Conservation (phyloP, 805 yeast species). For the Myxozyma sirexii region DNA sequence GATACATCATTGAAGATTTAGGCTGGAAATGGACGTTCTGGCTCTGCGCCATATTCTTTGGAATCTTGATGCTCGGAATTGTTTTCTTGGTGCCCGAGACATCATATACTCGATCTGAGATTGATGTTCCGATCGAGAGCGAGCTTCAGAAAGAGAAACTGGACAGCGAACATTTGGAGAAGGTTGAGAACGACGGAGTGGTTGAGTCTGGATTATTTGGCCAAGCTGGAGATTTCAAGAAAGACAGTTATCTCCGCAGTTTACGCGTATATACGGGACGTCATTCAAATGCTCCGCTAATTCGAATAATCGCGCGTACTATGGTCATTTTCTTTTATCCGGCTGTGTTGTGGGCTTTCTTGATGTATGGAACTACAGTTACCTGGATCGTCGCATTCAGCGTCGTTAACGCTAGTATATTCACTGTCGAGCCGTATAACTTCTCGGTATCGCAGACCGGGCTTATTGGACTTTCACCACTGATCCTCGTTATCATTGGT, state of each 20-base stretch:
- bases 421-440: constrained; percentile 46
- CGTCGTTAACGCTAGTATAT: constrained; percentile 58
- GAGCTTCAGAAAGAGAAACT: background rate
- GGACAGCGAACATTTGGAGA: background rate
- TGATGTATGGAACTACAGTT: constrained; percentile 55
- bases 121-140: background rate
- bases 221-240: constrained; percentile 11
- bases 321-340: constrained; percentile 55
- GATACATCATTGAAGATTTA: constrained; percentile 52
- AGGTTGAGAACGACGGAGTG: background rate
- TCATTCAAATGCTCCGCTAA: constrained; percentile 49
- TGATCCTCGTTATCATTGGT: constrained; percentile 61
- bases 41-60: constrained; percentile 58
- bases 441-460: constrained; percentile 28
- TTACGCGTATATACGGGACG: constrained; percentile 54
- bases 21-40: constrained; percentile 65
- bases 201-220: background rate
- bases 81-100: constrained; percentile 65
- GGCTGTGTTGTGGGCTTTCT: constrained; percentile 53
- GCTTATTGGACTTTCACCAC: constrained; percentile 28
- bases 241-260: constrained; percentile 41
- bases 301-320: constrained; percentile 60
- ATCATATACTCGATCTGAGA: constrained; percentile 58
- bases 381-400: constrained; percentile 67
- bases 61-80: constrained; percentile 49